Base-by-base conservation (phyloP, 1,284 basidiomycete species). In the Moesziomyces parantarcticus region DNA sequence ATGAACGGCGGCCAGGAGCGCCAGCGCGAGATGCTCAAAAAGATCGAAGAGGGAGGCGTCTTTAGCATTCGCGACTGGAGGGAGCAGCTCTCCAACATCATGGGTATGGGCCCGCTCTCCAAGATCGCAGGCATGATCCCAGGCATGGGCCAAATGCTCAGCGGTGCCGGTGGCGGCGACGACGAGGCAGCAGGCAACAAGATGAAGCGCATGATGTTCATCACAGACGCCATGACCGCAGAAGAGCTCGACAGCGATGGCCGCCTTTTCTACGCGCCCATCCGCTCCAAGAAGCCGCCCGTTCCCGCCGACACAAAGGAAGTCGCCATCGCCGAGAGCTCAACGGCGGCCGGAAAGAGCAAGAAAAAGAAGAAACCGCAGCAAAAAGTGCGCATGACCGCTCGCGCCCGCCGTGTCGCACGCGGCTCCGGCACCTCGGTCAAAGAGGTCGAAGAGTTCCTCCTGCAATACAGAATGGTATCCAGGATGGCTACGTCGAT, bases 41-140 rank as follows among this genome's bases (percentile, higher is more conserved):
- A 97, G 86, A 89, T 99, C 26, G 93, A 96, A 79, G 92, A 97
- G 85, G 82, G 82, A 18, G 97, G 97, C 46, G 94, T 95, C 81
- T 90, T 99, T 64, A 94, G 92, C 78, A 94, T 99, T 71, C 90
- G 95, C 45, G 97, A 99, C 84, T 97, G 97, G 93, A 88, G 93
- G 83, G 97, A 99, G 85, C 96, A 99, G 85, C 91, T 99, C 60
- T 90, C 91, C 68, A 97, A 94, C 80, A 92, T 99, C 74, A 97
- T 97, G 94, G 93, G 92, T 82, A 97, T 99, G 97, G 96, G 96
- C 23, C 95, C 96, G 5, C 89, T 99, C 59, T 94, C 92, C 79
- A 99, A 99, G 86, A 94, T 99, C 77, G 95, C 96, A 16, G 94
- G 93, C 21, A 99, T 99, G 94, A 99, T 99, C 66, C 96, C 96